Conservation (phyloP, 1,284 basidiomycete genomes). For the Xerocomus minutiporus region DNA sequence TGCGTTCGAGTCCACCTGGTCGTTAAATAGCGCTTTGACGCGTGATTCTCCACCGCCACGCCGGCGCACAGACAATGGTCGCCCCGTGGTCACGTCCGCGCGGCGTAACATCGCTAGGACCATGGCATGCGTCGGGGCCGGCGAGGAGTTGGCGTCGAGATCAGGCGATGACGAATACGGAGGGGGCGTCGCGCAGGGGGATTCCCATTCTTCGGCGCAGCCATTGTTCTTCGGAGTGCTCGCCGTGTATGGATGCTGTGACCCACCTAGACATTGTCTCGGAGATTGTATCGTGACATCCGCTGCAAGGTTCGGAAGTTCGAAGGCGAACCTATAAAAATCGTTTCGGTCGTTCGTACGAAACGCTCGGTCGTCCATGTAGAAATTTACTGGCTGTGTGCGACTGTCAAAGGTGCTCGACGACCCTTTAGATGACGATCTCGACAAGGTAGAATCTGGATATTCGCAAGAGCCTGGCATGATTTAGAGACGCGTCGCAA, state of each 20-base stretch:
- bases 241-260: neutral
- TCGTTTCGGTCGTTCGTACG: neutral
- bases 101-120: neutral
- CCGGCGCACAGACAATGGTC: too few relatives aligned
- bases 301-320: constrained; percentile 1
- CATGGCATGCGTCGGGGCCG: neutral
- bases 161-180: constrained; percentile 25
- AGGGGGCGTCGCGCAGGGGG: constrained; percentile 12
- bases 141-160: neutral
- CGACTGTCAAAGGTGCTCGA: neutral
- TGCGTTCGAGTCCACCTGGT: neutral
- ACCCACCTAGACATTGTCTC: neutral
- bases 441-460: neutral
- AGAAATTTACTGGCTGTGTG: neutral
- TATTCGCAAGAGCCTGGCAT: neutral
- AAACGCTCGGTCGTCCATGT: neutral
- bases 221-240: constrained; percentile 10
- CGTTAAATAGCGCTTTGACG: constrained; percentile 5
- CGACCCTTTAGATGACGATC: neutral
- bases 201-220: constrained; percentile 3
- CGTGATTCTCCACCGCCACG: neutral
- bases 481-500: too few relatives aligned
- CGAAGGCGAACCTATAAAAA: neutral
- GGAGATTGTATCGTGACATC: neutral
- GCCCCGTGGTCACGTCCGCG: neutral